These are phyloP conservation scores for Termitomyces sp. DNA, from an alignment of 768 basidiomycete species.

Conservation along the genomic window DNA sequence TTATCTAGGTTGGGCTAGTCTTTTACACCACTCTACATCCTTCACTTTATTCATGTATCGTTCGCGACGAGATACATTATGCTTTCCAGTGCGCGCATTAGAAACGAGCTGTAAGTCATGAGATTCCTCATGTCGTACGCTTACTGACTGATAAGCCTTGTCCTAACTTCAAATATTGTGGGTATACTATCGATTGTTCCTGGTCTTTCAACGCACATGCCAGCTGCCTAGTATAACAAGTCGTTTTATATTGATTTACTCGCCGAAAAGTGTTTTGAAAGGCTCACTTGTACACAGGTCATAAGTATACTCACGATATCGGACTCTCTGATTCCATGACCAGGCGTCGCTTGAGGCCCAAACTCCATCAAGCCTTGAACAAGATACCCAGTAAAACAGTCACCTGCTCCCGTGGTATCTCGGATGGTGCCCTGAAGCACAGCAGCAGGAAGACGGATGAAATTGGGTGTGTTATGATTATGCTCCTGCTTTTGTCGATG, in stretches of 20 bases:
- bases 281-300: constrained; percentile 37
- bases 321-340: constrained; percentile 25
- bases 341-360: constrained; percentile 21
- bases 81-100: too few relatives aligned
- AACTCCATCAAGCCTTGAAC: constrained; percentile 52
- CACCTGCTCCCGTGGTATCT: constrained; percentile 65
- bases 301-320: constrained; percentile 34
- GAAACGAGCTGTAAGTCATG: too few relatives aligned
- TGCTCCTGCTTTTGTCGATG: constrained; percentile 18
- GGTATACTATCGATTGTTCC: constrained; percentile 63
- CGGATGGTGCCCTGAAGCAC: constrained; percentile 33
- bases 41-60: background rate
- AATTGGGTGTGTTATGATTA: constrained; percentile 18
- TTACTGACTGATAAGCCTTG: constrained; percentile 19
- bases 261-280: background rate
- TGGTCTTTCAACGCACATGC: constrained; percentile 54
- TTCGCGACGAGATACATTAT: too few relatives aligned
- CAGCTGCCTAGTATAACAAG: constrained; percentile 43
- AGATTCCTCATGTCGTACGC: background rate
- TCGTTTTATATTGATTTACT: background rate
- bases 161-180: constrained; percentile 34
- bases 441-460: constrained; percentile 46
- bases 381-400: constrained; percentile 63
- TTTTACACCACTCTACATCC: background rate
- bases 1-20: background rate